These are phyloP conservation scores for Salpingoeca rosetta DNA, from an alignment of 78 protist genomes.

Conservation along the genomic window DNA sequence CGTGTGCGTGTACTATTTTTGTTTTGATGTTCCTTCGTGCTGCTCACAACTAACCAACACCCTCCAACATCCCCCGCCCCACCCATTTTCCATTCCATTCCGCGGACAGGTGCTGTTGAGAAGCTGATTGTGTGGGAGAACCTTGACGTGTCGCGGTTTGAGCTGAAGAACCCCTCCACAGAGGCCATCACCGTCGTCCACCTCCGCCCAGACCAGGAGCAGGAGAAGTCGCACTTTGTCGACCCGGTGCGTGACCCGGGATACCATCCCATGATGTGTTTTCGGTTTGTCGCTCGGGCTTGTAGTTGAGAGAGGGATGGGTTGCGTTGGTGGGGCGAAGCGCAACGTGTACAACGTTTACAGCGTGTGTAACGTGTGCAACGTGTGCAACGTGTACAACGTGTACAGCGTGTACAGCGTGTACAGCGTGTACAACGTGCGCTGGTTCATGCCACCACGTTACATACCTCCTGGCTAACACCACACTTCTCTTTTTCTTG, in stretches of 20 bases:
- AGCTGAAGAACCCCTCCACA: conserved; percentile 30
- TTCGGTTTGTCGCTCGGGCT: neutral
- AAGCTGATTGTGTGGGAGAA: conserved; percentile 90
- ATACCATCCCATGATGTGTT: neutral
- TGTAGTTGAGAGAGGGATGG: neutral
- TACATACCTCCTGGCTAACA: no score
- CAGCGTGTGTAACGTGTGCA: no score
- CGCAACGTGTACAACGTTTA: no score
- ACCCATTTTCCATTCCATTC: no score
- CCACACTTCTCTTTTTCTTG: no score
- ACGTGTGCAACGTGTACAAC: no score
- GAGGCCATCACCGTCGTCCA: conserved; percentile 33
- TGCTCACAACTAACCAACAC: neutral
- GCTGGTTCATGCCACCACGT: no score
- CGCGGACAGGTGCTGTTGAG: conserved; percentile 91
- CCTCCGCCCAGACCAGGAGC: conserved; percentile 61
- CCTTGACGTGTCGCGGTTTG: conserved; percentile 48
- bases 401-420: no score
- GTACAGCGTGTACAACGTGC: no score
- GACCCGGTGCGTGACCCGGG: conserved; percentile 45
- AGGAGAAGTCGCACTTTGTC: conserved; percentile 26
- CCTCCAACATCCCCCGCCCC: no score
- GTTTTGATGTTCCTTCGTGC: neutral
- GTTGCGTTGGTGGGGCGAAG: neutral
- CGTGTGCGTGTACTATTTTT: neutral